phyloP scores from a whole-genome alignment of 2,329 filamentous ascomycete species.

The Diaporthe batatas region DNA sequence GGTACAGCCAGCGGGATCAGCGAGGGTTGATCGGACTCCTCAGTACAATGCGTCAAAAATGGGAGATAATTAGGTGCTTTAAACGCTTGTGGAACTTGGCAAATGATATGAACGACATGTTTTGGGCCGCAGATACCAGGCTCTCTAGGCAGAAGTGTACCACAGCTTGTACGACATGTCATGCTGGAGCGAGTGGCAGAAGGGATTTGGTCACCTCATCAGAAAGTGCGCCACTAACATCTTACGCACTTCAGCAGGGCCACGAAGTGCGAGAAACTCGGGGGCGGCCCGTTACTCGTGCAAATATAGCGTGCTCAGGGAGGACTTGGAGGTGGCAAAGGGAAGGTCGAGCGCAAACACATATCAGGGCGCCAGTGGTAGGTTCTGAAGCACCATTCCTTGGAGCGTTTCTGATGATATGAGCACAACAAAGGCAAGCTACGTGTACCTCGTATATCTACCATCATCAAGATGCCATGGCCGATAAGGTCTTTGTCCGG shows the following conservation, averaged over 20 bases:
- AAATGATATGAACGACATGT: background rate
- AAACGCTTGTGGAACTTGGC: background rate
- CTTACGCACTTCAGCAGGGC: background rate
- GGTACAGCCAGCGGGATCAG: background rate
- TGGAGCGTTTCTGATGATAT: background rate
- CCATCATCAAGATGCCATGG: conserved; percentile 23
- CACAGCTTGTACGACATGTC: background rate
- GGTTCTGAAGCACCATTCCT: background rate
- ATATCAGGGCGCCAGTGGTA: conserved; percentile 14
- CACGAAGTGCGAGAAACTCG: conserved; percentile 18
- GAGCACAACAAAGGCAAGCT: background rate
- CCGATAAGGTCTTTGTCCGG: conserved; percentile 15
- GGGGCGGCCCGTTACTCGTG: conserved; percentile 20
- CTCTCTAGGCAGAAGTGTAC: background rate
- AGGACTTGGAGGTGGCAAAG: conserved; percentile 12
- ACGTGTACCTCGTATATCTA: conserved; percentile 24
- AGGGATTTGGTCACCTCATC: no score
- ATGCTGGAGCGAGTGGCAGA: background rate
- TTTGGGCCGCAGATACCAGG: no score
- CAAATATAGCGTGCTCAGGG: conserved; percentile 21
- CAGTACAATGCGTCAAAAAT: background rate
- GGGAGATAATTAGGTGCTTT: background rate
- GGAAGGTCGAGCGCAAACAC: conserved; percentile 12
- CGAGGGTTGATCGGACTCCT: background rate
- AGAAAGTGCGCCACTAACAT: background rate